Conservation (phyloP, 306 rosid genomes). For the Fragaria vesca region DNA sequence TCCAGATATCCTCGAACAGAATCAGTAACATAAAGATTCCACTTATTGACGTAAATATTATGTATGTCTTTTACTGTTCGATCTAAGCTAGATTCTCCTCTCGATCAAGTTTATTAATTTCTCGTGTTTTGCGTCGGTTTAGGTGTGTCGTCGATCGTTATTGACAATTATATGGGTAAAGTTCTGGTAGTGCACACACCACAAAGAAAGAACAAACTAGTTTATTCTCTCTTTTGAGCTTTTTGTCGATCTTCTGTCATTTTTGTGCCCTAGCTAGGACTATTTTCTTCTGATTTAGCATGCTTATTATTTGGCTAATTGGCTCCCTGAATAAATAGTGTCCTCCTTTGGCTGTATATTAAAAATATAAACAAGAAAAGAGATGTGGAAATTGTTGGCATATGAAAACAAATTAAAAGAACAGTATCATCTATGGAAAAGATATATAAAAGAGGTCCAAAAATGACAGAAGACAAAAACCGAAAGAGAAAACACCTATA, state of each 20-base stretch:
- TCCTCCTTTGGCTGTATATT: not conserved
- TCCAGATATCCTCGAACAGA: not conserved
- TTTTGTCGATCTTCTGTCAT: not conserved
- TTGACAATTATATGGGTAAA: not conserved
- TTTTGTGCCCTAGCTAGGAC: not conserved
- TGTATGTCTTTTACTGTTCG: not conserved
- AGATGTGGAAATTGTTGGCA: not conserved
- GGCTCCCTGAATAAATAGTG: no score
- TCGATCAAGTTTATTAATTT: not conserved
- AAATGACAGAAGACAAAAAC: not conserved
- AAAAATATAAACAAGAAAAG: not conserved
- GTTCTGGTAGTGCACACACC: not conserved
- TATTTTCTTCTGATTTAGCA: not conserved
- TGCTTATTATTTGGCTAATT: not conserved
- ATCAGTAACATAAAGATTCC: not conserved
- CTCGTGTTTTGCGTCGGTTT: not conserved
- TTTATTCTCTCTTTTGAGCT: not conserved
- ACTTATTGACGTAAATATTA: not conserved
- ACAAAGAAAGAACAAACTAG: not conserved
- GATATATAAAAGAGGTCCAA: not conserved
- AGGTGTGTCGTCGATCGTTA: not conserved
- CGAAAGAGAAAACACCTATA: not conserved
- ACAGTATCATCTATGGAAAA: not conserved
- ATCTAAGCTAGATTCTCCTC: not conserved
- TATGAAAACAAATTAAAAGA: conserved; percentile 1